These are phyloP conservation scores for Leccinum boreale DNA, from an alignment of 768 basidiomycete genomes.

Conservation along the genomic window DNA sequence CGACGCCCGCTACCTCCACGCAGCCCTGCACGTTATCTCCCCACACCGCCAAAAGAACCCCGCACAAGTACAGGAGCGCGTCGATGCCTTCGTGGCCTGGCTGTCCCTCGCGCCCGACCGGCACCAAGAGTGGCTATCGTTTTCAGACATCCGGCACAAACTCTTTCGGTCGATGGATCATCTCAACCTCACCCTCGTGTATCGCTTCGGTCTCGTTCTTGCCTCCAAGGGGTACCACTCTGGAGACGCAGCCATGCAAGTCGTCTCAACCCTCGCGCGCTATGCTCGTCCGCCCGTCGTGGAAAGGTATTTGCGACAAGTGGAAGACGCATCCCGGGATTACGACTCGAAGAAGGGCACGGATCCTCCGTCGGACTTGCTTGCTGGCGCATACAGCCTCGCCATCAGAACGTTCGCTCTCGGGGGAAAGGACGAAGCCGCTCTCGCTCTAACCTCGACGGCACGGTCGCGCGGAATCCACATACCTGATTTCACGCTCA, in stretches of 20 bases:
- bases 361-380: neutral
- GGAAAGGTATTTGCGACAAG: too few species aligned
- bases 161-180: slow-evolving; percentile 29
- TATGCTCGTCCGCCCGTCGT: too few species aligned
- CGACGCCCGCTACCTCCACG: slow-evolving; percentile 35
- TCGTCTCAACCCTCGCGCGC: too few species aligned
- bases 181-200: slow-evolving; percentile 36
- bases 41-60: slow-evolving; percentile 11
- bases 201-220: slow-evolving; percentile 40
- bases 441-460: slow-evolving; percentile 44
- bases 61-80: neutral
- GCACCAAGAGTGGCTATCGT: slow-evolving; percentile 9
- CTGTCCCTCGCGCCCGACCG: slow-evolving; percentile 40
- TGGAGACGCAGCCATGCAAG: too few species aligned
- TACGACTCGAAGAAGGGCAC: too few species aligned
- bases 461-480: slow-evolving; percentile 26
- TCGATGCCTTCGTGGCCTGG: slow-evolving; percentile 39
- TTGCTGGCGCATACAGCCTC: slow-evolving; percentile 29
- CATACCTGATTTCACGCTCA: slow-evolving; percentile 38
- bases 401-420: slow-evolving; percentile 42
- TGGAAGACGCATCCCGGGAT: too few species aligned
- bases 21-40: slow-evolving; percentile 34
- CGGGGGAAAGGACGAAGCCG: slow-evolving; percentile 37
- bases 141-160: slow-evolving; percentile 30
- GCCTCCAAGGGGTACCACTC: slow-evolving; percentile 45